phyloP scores from a whole-genome alignment of 805 yeast species.

The Yamadazyma kitorensis region DNA sequence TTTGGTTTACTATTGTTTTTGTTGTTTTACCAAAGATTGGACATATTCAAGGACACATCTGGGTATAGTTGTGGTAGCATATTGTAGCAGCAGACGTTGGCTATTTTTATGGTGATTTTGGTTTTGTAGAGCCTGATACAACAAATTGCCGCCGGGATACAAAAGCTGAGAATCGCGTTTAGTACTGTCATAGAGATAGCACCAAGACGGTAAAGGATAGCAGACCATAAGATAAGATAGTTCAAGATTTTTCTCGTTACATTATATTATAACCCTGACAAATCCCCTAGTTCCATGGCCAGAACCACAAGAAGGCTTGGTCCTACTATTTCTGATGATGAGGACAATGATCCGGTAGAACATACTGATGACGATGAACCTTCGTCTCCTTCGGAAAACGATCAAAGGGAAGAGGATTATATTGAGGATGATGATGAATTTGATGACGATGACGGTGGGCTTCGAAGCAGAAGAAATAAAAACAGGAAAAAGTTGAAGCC shows the following conservation, averaged over 20 bases:
- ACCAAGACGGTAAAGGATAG: not conserved
- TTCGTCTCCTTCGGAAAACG: conserved; percentile 14
- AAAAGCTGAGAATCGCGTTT: too few relatives aligned
- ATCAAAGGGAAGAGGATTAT: conserved; percentile 20
- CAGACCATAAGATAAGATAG: too few relatives aligned
- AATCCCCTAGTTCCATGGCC: conserved; percentile 13
- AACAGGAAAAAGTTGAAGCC: conserved; percentile 3
- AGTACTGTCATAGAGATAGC: too few relatives aligned
- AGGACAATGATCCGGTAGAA: conserved; percentile 17
- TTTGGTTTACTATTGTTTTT: too few relatives aligned
- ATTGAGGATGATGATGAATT: conserved; percentile 16
- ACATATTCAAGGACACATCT: too few relatives aligned
- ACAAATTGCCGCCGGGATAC: too few relatives aligned
- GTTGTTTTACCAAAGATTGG: too few relatives aligned
- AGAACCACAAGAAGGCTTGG: conserved; percentile 12
- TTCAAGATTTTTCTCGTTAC: conserved; percentile 11
- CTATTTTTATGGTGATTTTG: too few relatives aligned
- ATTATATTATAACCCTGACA: conserved; percentile 6
- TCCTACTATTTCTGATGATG: conserved; percentile 10
- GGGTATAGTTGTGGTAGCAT: too few relatives aligned
- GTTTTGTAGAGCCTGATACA: too few relatives aligned
- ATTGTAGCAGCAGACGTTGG: too few relatives aligned
- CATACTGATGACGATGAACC: conserved; percentile 8
- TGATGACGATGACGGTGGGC: conserved; percentile 11
- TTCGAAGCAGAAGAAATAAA: conserved; percentile 3